Percentiles rank a stretch among this genome's conserved stretches.
These are phyloP conservation scores for Osmanthus fragrans DNA, from an alignment of 257 asterid genomes.

Conservation along the genomic window DNA sequence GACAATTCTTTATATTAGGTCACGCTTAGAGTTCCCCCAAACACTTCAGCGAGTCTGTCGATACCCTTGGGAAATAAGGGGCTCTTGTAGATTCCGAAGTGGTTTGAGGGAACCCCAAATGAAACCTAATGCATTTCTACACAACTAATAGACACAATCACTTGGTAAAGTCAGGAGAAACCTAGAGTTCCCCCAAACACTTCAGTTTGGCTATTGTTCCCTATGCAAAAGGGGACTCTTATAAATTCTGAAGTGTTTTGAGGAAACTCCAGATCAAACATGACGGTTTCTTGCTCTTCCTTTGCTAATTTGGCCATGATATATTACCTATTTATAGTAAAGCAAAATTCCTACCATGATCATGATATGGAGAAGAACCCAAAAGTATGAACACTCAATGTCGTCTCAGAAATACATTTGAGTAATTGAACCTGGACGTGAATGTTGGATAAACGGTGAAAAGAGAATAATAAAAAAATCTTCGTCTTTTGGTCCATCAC, in stretches of 20 bases:
- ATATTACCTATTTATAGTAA: slow-evolving; percentile 15
- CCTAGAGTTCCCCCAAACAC: no score
- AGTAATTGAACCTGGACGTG: slow-evolving; percentile 43
- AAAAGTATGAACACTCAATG: slow-evolving; percentile 17
- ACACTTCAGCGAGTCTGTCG: not conserved
- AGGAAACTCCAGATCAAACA: slow-evolving; percentile 18
- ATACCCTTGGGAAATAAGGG: not conserved
- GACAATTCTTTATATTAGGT: no score
- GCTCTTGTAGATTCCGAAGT: no score
- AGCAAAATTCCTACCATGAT: not conserved
- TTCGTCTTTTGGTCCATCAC: not conserved
- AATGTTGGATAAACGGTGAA: not conserved
- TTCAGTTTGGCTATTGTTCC: no score
- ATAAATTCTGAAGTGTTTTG: no score
- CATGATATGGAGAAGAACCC: not conserved
- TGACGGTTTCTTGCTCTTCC: slow-evolving; percentile 20
- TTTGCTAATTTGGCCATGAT: not conserved
- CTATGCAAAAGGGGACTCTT: no score
- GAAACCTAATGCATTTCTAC: no score
- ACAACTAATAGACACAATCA: no score
- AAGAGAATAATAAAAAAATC: not conserved
- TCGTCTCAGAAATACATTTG: slow-evolving; percentile 20
- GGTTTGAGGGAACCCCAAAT: no score
- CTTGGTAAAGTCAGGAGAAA: no score
- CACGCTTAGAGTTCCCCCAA: not conserved